Conservation (phyloP, 2,329 filamentous ascomycete species). For the Microsporum ferrugineum region DNA sequence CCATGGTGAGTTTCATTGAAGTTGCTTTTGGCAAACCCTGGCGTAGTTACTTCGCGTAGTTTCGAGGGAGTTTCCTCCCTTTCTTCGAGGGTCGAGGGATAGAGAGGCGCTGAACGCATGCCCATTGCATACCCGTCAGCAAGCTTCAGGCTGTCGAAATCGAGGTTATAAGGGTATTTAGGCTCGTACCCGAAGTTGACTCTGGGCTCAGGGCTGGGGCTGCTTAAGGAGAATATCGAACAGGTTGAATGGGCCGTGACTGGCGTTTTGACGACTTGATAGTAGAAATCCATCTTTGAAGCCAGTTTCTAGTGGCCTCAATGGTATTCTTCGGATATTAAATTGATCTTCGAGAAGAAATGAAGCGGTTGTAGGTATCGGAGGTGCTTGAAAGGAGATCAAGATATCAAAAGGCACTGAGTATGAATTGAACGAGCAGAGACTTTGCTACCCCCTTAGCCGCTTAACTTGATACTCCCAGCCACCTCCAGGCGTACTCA, state of each 20-base stretch:
- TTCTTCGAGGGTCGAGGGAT: not conserved
- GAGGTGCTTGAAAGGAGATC: not conserved
- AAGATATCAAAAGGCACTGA: not conserved
- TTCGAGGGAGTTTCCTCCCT: not conserved
- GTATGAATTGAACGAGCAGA: not conserved
- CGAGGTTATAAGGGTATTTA: not conserved
- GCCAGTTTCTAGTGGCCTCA: not conserved
- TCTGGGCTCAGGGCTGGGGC: not conserved
- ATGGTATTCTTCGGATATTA: not conserved
- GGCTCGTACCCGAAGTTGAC: conserved; percentile 1
- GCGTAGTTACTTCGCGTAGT: not conserved
- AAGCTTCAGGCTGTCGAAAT: not conserved
- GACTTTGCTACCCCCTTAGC: too few species aligned
- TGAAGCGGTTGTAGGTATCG: not conserved
- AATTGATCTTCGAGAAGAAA: not conserved
- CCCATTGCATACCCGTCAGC: not conserved
- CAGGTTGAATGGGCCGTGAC: conserved; percentile 9
- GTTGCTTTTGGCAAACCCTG: not conserved
- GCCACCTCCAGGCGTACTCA: not conserved
- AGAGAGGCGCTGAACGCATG: not conserved
- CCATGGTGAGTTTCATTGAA: not conserved
- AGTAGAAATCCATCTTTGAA: not conserved
- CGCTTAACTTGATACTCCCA: not conserved
- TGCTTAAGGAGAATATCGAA: conserved; percentile 7
- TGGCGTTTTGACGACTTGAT: not conserved